Conservation (phyloP, 2,329 filamentous ascomycete genomes). For the Emergomyces pasteurianus region DNA sequence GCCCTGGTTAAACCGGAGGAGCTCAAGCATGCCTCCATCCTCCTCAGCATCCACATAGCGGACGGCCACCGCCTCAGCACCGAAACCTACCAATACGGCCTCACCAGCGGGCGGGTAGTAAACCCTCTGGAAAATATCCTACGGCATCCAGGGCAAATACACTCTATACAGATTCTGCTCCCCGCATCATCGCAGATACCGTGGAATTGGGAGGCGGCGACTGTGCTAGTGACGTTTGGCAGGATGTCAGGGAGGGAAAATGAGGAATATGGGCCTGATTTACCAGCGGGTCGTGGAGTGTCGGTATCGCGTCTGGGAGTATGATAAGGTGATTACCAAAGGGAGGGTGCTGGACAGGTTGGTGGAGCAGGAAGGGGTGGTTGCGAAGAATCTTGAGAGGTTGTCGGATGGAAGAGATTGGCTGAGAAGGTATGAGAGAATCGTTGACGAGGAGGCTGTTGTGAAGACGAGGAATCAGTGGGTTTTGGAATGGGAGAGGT, state of each 20-base stretch:
- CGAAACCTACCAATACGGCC: conserved; percentile 14
- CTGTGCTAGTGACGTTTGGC: conserved; percentile 19
- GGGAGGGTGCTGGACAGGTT: not conserved
- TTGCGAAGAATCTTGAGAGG: not conserved
- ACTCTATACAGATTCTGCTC: conserved; percentile 16
- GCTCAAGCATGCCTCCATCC: conserved; percentile 18
- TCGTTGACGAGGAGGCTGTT: conserved; percentile 3
- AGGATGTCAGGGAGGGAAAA: conserved; percentile 14
- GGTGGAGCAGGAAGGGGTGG: conserved; percentile 1
- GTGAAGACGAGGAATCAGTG: conserved; percentile 6
- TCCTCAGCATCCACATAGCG: conserved; percentile 14
- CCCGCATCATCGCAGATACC: conserved; percentile 14
- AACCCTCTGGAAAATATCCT: conserved; percentile 16
- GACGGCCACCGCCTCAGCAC: conserved; percentile 12
- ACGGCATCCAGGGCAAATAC: conserved; percentile 8
- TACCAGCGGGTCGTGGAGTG: conserved; percentile 13
- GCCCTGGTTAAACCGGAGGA: conserved; percentile 19
- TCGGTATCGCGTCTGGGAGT: conserved; percentile 14
- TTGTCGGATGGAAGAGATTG: not conserved
- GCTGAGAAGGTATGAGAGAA: conserved; percentile 1
- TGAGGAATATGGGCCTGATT: conserved; percentile 13
- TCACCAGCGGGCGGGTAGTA: conserved; percentile 5
- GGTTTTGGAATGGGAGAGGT: conserved; percentile 5
- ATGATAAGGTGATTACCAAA: conserved; percentile 8
- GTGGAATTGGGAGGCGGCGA: conserved; percentile 19